Base-by-base conservation (phyloP, 805 yeast genomes). In the Metschnikowia matae region DNA sequence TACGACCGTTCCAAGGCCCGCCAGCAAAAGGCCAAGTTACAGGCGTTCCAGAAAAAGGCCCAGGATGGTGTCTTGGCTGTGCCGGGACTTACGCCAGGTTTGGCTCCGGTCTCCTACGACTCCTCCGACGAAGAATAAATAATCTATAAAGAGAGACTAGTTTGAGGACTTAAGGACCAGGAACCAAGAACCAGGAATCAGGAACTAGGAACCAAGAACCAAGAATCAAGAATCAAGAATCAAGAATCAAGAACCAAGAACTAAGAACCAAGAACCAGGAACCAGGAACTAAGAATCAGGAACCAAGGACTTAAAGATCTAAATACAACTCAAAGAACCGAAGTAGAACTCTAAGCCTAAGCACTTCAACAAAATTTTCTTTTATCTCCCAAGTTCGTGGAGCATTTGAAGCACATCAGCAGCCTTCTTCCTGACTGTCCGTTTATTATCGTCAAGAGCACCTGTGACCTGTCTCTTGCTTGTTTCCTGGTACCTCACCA, bases 51-150 rank as follows among this genome's bases (percentile, higher is more conserved):
- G 44, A 64, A 68, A 31, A 76, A 74, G 60, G 64, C 77, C 47
- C 64, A 73, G 50, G 67, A 69, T 46, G 82, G 81, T 18, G 58
- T 63, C 35, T 66, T 77, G 54, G 65, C 79, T 3, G 68, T 69
- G 53, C 79, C 87, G 38, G 92, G 94, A 26, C 73, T 87, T 49
- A 87, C 95, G 0, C 95, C 94, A 0, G 95, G 95, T 54, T 75
- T 87, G 66, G 95, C 94, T 1, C 94, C 94, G 32, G 90, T 87
- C 21, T 91, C 83, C 34, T 71, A 55, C 44, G 61, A 62, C 44
- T 65, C 63, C 33, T 58, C 62, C 15, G 66, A 63, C 37, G 61
- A 60, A 17, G 64, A 61, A 40, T 58, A 56, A 8, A 26, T 26
- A 26, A 26, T 26, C 29, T 26, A 26, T 26, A 8, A 26, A 26